Evolutionary conservation across 164 flowering plant genomes (phyloP).

Genomic region (Cinnamomum chago): DNA sequence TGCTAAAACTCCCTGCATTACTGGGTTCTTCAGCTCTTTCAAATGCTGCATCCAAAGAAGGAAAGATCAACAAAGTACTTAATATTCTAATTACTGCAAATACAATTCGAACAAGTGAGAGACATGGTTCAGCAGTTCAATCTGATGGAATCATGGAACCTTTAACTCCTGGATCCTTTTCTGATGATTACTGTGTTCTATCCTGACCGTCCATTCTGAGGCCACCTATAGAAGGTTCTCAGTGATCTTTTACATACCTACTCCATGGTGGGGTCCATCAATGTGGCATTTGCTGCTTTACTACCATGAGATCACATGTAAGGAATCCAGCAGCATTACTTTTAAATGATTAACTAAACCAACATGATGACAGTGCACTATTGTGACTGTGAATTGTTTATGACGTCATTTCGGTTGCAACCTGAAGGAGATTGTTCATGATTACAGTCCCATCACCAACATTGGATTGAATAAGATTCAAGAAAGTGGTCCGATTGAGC

Average conservation of each 20-base stretch:
- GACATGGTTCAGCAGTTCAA: background rate
- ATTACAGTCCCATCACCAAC: constrained; percentile 92
- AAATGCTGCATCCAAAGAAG: constrained; percentile 46
- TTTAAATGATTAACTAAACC: no score
- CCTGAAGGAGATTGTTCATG: constrained; percentile 95
- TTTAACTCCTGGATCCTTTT: no score
- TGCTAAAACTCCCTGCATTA: constrained; percentile 60
- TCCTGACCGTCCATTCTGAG: no score
- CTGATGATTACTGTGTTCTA: no score
- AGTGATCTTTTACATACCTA: no score
- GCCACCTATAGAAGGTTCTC: no score
- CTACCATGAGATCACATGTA: no score
- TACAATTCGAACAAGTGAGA: background rate
- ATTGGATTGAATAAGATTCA: constrained; percentile 81
- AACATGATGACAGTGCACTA: no score
- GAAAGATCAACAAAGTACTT: background rate
- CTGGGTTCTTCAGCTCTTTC: constrained; percentile 64
- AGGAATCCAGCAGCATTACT: no score
- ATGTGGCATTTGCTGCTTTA: background rate
- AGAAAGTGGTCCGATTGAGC: constrained; percentile 72
- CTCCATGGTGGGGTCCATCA: no score
- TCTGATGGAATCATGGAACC: no score
- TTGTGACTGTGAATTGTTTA: no score
- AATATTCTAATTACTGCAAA: background rate
- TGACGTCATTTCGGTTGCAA: constrained; percentile 6